Evolutionary conservation across 805 yeast genomes (phyloP).

Genomic region (Priceomyces carsonii): DNA sequence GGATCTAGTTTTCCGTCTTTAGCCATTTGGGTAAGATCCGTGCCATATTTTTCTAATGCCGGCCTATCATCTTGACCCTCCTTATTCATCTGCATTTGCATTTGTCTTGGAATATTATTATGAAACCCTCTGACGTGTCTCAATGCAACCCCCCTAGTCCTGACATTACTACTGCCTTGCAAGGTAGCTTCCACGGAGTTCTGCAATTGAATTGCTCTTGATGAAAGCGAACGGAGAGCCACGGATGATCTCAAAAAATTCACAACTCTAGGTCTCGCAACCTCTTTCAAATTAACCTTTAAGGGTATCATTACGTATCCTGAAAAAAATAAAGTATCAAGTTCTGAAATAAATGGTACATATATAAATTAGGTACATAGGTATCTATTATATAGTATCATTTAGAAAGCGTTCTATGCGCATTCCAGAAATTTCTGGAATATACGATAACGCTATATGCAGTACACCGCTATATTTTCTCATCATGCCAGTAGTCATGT

Average conservation of each 20-base stretch:
- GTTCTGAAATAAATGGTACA: too few relatives aligned
- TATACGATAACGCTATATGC: conserved; percentile 3
- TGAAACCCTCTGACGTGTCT: conserved; percentile 21
- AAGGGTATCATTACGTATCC: background rate
- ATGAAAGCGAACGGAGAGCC: too few relatives aligned
- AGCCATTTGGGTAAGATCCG: conserved; percentile 84
- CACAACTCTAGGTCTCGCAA: background rate
- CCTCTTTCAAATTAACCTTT: background rate
- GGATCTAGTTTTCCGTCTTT: conserved; percentile 91
- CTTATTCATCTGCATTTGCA: conserved; percentile 44
- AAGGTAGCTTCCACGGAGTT: too few relatives aligned
- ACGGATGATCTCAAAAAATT: too few relatives aligned
- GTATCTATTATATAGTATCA: too few relatives aligned
- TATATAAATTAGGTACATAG: too few relatives aligned
- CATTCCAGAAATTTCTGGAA: conserved; percentile 16
- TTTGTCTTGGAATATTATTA: conserved; percentile 15
- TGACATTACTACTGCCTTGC: too few relatives aligned
- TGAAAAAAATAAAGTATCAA: too few relatives aligned
- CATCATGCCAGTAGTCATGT: conserved; percentile 52
- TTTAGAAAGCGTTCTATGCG: too few relatives aligned
- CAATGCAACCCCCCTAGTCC: too few relatives aligned
- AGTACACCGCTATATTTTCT: conserved; percentile 6
- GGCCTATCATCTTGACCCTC: conserved; percentile 55
- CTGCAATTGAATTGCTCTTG: too few relatives aligned
- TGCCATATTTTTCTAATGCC: conserved; percentile 82